Conservation (phyloP, 2,329 filamentous ascomycete genomes). For the Sporothrix protearum region DNA sequence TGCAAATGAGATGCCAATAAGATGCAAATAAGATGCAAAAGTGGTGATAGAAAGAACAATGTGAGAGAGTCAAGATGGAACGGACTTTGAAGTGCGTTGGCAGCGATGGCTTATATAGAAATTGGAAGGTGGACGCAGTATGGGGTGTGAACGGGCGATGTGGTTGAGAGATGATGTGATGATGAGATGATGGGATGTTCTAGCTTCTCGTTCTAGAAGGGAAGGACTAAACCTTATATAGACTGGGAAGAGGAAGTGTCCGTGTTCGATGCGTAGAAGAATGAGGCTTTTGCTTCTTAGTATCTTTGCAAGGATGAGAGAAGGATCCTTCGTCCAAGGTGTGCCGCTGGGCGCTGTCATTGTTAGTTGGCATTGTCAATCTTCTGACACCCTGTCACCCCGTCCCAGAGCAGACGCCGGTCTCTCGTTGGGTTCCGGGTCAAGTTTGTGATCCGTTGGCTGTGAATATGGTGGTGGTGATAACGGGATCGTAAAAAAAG, state of each 20-base stretch:
- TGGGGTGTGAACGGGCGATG: background rate
- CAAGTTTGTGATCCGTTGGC: background rate
- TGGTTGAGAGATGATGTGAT: slow-evolving; percentile 15
- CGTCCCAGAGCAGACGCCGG: background rate
- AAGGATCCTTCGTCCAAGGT: slow-evolving; percentile 11
- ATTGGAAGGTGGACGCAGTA: background rate
- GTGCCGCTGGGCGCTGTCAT: slow-evolving; percentile 13
- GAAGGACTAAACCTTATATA: slow-evolving; percentile 18
- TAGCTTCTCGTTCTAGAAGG: slow-evolving; percentile 1
- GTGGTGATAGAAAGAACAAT: slow-evolving; percentile 8
- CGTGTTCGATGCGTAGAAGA: background rate
- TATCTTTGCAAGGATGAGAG: slow-evolving; percentile 2
- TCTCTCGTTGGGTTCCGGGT: background rate
- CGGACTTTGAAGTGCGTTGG: background rate
- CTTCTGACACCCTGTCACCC: slow-evolving; percentile 7
- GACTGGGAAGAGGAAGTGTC: background rate
- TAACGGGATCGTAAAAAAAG: background rate
- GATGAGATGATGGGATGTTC: slow-evolving; percentile 13
- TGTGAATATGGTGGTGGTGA: slow-evolving; percentile 10
- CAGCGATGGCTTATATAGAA: slow-evolving; percentile 21
- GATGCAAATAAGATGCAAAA: background rate
- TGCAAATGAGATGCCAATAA: background rate
- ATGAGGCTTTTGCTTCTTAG: background rate
- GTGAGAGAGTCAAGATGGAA: background rate
- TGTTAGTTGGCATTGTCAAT: background rate